Base-by-base conservation (phyloP, 2,329 filamentous ascomycete genomes). In the Epichloe brachyelytri region DNA sequence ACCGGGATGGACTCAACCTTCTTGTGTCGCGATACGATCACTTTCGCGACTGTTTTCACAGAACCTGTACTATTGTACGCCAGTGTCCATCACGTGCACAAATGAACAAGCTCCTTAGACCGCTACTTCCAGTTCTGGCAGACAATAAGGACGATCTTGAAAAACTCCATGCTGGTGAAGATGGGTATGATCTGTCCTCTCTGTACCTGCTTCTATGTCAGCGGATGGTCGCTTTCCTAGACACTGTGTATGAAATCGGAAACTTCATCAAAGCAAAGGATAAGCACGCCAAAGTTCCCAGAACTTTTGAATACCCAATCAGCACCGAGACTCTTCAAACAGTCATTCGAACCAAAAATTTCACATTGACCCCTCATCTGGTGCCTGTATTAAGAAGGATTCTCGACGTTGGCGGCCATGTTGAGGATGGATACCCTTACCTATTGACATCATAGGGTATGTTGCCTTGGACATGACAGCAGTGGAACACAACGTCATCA, bases 381-480 rank as follows among this genome's bases (percentile, higher is more conserved):
- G 52, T 57, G 4, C 44, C 54, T 17, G 54, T 63, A n/a, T 62
- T 62, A 49, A 55, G 58, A 17, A 50, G 53, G 15, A 52, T 66
- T 33, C 53, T 66, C 10, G 46, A 49, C 12, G 39, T 55, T 44
- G 41, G 48, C 53, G 43, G 37, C 33, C 5, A 44, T 36, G 8
- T n/a, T 10, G 11, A 17, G 14, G n/a, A 30, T 17, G 39, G 11
- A 2, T 45, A 50, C 4, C 45, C 15, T 41, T 64, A 33, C 59
- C 62, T 7, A 48, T 54, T 33, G 49, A 56, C n/a, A 59, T 63
- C 40, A 47, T 64, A 26, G 57, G 64, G 41, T 51, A 41, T 14
- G 55, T 66, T 26, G 50, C 62, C 20, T 54, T 64, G 43, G 64
- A 66, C 49, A 53, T 66, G 46, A 55, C 61, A 44, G 64, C 64